Percentiles rank a stretch among this genome's conserved stretches.
phyloP scores from a whole-genome alignment of 1,284 basidiomycete species.

The Leucoagaricus sp. region DNA sequence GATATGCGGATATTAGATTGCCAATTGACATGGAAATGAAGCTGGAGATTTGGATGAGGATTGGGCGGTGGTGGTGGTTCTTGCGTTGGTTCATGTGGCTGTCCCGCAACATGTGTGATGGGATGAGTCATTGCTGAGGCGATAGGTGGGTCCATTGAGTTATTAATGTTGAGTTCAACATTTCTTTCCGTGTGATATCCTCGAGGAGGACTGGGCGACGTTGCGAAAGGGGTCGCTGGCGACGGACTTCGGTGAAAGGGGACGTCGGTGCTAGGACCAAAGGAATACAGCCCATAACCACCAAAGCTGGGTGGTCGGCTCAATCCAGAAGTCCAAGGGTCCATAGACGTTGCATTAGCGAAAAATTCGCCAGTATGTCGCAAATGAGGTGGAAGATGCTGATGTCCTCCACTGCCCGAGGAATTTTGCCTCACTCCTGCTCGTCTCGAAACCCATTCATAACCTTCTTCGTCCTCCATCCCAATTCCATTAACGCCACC shows the following conservation, averaged over 20 bases:
- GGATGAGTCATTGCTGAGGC: neutral
- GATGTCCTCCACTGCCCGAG: slow-evolving; percentile 60
- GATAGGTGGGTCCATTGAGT: neutral
- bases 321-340: slow-evolving; percentile 45
- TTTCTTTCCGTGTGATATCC: neutral
- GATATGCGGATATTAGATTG: slow-evolving; percentile 79
- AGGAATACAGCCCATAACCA: slow-evolving; percentile 32
- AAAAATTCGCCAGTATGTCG: slow-evolving; percentile 41
- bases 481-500: slow-evolving; percentile 26
- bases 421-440: slow-evolving; percentile 57
- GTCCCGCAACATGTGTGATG: slow-evolving; percentile 19
- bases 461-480: slow-evolving; percentile 58
- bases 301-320: slow-evolving; percentile 32
- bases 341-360: slow-evolving; percentile 28
- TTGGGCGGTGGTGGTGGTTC: slow-evolving; percentile 31
- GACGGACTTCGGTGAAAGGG: slow-evolving; percentile 42
- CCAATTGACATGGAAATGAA: slow-evolving; percentile 77
- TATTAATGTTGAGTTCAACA: neutral
- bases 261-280: slow-evolving; percentile 32
- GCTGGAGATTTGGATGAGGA: slow-evolving; percentile 68
- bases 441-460: slow-evolving; percentile 76
- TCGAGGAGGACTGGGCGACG: neutral
- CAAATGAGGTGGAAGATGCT: slow-evolving; percentile 65
- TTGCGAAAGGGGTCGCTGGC: slow-evolving; percentile 38
- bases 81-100: slow-evolving; percentile 15